A percentile compares a stretch with the other conserved stretches of the same genome.
Conservation (phyloP, 768 basidiomycete genomes). For the Mycena rosella region DNA sequence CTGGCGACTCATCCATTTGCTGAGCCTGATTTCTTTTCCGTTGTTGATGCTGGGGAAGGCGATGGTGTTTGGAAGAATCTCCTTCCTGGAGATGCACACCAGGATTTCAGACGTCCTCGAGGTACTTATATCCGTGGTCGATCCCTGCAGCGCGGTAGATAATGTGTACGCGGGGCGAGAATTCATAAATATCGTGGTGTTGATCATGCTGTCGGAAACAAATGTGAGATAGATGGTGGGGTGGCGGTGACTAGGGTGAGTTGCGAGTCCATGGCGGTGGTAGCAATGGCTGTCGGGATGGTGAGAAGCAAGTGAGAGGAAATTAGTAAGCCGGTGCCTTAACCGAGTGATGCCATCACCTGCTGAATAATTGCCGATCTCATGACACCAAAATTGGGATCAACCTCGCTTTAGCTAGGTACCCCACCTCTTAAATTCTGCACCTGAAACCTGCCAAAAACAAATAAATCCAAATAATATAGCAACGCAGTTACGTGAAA, state of each 20-base stretch:
- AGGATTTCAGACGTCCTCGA: not conserved
- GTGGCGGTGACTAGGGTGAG: slow-evolving; percentile 25
- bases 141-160: slow-evolving; percentile 13
- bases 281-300: no score
- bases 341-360: no score
- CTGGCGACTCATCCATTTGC: slow-evolving; percentile 24
- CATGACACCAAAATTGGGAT: no score
- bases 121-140: slow-evolving; percentile 17
- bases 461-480: no score
- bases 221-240: slow-evolving; percentile 19
- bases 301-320: no score
- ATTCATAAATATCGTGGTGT: slow-evolving; percentile 13
- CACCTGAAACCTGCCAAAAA: no score
- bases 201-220: slow-evolving; percentile 28
- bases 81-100: slow-evolving; percentile 19
- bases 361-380: no score
- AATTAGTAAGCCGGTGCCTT: no score
- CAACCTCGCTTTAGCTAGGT: no score
- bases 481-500: no score
- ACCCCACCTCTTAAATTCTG: no score
- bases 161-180: slow-evolving; percentile 23
- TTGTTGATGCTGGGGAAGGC: slow-evolving; percentile 10
- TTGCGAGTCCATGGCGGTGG: slow-evolving; percentile 30
- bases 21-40: slow-evolving; percentile 16
- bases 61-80: slow-evolving; percentile 19